Evolutionary conservation across 352 stramenopile species (phyloP).

Genomic region (Pythium aristosporum): DNA sequence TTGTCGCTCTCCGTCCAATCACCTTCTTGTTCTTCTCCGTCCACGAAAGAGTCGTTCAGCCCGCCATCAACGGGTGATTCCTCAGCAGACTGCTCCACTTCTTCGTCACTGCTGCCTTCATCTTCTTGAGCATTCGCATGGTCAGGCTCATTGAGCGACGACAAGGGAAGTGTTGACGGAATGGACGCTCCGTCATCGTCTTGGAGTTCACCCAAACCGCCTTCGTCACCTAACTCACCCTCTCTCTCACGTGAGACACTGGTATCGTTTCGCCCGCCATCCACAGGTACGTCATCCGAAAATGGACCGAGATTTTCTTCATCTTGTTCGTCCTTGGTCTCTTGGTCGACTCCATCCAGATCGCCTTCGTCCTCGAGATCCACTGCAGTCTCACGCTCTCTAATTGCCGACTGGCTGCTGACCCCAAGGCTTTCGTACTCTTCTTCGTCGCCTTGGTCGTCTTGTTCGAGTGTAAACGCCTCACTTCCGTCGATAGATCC

Average conservation of each 20-base stretch:
- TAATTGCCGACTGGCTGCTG: neutral
- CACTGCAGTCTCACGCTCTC: neutral
- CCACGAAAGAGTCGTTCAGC: constrained; percentile 10
- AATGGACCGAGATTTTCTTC: too few relatives aligned
- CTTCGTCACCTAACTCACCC: neutral
- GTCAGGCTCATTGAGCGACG: neutral
- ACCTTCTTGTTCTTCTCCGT: neutral
- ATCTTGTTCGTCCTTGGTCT: neutral
- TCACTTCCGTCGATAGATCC: constrained; percentile 13
- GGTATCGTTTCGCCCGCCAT: too few relatives aligned
- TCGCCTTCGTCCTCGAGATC: neutral
- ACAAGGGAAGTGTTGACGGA: neutral
- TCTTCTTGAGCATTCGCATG: neutral
- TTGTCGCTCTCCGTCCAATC: constrained; percentile 17
- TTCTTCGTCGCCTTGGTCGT: neutral
- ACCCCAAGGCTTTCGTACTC: constrained; percentile 17
- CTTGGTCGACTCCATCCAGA: neutral
- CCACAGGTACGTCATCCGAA: too few relatives aligned
- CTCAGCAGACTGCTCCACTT: neutral
- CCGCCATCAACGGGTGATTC: neutral
- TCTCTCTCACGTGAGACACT: too few relatives aligned
- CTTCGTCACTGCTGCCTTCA: neutral
- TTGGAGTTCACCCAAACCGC: neutral
- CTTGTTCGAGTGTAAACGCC: constrained; percentile 9
- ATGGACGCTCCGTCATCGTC: neutral